Conservation (phyloP, 2,329 filamentous ascomycete species). For the Colletotrichum musicola region DNA sequence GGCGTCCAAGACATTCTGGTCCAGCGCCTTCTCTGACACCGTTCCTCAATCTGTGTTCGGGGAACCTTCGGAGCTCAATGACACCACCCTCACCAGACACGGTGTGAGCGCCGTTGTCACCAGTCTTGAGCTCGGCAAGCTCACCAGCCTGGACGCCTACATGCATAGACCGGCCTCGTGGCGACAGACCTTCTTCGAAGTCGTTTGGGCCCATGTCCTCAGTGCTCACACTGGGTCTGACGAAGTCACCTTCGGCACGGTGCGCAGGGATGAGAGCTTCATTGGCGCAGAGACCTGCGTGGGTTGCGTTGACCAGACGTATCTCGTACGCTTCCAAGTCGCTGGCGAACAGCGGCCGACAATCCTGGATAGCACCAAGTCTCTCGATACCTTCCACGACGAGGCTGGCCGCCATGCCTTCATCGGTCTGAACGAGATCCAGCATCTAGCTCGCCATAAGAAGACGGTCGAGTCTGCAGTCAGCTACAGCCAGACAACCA, state of each 20-base stretch:
- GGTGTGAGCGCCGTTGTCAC: no score
- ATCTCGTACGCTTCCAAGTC: neutral
- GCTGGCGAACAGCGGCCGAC: neutral
- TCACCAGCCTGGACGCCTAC: no score
- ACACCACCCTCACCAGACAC: no score
- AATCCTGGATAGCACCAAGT: no score
- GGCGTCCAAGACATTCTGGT: no score
- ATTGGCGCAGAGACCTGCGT: slow-evolving; percentile 2
- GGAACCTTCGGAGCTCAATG: no score
- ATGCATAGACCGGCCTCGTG: no score
- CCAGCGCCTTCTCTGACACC: no score
- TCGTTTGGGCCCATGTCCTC: slow-evolving; percentile 12
- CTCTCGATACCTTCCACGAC: neutral
- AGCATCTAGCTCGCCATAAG: neutral
- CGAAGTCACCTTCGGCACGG: slow-evolving; percentile 8
- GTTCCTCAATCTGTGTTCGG: no score
- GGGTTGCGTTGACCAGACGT: slow-evolving; percentile 17
- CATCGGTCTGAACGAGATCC: slow-evolving; percentile 3
- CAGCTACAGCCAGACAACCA: slow-evolving; percentile 3
- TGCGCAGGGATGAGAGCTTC: slow-evolving; percentile 16
- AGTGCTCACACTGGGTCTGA: neutral
- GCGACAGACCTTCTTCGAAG: slow-evolving; percentile 15
- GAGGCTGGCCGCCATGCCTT: slow-evolving; percentile 12
- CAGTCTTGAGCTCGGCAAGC: no score
- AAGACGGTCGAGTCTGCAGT: slow-evolving; percentile 5